Evolutionary conservation across 2,329 filamentous ascomycete species (phyloP).

Genomic region (Penicillium occitanis): DNA sequence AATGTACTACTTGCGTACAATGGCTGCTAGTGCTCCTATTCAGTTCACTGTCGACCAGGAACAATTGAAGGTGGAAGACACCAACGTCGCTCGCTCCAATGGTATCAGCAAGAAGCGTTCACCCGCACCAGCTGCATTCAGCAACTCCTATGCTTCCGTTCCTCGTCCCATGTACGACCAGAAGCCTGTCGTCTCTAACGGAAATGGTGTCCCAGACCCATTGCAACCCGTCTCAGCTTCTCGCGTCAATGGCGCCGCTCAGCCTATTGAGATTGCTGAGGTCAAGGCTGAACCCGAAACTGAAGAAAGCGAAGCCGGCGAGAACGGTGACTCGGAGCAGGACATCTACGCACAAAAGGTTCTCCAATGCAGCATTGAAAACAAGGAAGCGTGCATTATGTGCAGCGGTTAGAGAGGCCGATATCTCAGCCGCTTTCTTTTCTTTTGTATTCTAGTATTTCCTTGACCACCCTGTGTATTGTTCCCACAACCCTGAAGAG

Average conservation of each 20-base stretch:
- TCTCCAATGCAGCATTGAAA: conserved; percentile 93
- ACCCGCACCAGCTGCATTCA: conserved; percentile 53
- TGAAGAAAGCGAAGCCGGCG: conserved; percentile 71
- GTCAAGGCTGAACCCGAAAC: conserved; percentile 59
- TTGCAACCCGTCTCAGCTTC: conserved; percentile 35
- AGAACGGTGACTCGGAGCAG: conserved; percentile 72
- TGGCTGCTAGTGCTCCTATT: conserved; percentile 93
- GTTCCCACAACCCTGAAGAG: neutral
- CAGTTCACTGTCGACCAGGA: conserved; percentile 99
- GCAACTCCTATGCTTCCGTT: conserved; percentile 59
- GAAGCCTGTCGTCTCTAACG: conserved; percentile 44
- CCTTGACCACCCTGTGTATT: neutral
- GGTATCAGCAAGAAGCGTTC: conserved; percentile 67
- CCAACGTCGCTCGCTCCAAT: conserved; percentile 65
- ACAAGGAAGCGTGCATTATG: conserved; percentile 93
- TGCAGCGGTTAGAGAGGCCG: conserved; percentile 71
- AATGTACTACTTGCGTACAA: conserved; percentile 99
- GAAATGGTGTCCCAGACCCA: conserved; percentile 45
- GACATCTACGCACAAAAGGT: conserved; percentile 96
- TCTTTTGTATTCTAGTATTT: conserved; percentile 14
- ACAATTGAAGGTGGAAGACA: conserved; percentile 83
- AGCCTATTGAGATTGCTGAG: conserved; percentile 53
- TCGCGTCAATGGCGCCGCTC: conserved; percentile 59
- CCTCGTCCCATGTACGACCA: conserved; percentile 67
- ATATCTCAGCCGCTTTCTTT: neutral